A percentile compares a stretch with the other conserved stretches of the same genome.
phyloP scores from a whole-genome alignment of 2,329 filamentous ascomycete genomes.

The Endothia cerciana region DNA sequence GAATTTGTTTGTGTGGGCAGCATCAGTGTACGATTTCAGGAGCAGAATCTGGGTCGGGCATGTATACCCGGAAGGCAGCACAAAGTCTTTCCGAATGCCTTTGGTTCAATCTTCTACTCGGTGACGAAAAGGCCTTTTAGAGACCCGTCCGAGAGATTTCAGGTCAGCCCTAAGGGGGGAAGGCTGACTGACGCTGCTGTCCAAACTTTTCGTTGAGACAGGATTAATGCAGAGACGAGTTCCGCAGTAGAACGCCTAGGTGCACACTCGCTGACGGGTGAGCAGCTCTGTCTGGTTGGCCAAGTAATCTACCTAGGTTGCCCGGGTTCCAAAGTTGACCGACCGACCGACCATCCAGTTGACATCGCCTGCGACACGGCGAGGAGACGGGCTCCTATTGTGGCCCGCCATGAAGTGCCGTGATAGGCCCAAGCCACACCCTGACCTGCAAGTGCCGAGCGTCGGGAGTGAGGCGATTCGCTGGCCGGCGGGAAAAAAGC shows the following conservation, averaged over 20 bases:
- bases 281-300: no score
- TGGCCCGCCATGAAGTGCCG: slow-evolving; percentile 18
- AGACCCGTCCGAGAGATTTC: not conserved
- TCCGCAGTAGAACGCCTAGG: not conserved
- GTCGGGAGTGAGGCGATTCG: slow-evolving; percentile 22
- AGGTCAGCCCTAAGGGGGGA: not conserved
- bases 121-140: not conserved
- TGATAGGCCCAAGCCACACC: slow-evolving; percentile 17
- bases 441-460: not conserved
- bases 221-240: not conserved
- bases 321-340: no score
- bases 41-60: not conserved
- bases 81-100: not conserved
- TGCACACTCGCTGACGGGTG: not conserved
- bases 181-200: not conserved
- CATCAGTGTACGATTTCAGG: not conserved
- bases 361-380: not conserved
- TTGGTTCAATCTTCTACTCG: not conserved
- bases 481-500: no score
- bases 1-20: not conserved
- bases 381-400: not conserved
- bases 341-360: no score
- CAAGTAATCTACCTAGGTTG: no score
- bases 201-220: not conserved
- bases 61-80: not conserved